A percentile compares a stretch with the other conserved stretches of the same genome.
phyloP scores from a whole-genome alignment of 2,329 filamentous ascomycete genomes.

The Cladorrhinum sp. region DNA sequence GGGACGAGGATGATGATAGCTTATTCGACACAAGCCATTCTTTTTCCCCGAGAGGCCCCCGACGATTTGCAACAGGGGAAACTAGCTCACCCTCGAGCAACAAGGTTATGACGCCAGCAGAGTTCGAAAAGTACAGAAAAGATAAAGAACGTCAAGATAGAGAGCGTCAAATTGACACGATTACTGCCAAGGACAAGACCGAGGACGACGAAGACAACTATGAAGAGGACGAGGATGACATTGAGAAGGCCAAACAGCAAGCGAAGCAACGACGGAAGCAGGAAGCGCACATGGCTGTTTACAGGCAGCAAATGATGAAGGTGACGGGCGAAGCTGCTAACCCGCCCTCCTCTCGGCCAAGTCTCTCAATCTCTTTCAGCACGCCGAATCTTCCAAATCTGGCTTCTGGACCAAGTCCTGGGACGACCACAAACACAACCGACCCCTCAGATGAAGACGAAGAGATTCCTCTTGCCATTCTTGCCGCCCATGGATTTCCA shows the following conservation, averaged over 20 bases:
- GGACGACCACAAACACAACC: conserved; percentile 37
- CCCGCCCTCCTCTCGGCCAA: conserved; percentile 48
- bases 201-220: conserved; percentile 63
- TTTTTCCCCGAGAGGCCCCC: conserved; percentile 37
- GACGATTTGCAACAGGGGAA: conserved; percentile 36
- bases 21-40: conserved; percentile 50
- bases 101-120: conserved; percentile 86
- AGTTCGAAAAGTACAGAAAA: conserved; percentile 78
- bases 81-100: conserved; percentile 46
- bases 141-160: conserved; percentile 60
- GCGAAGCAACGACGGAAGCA: conserved; percentile 80
- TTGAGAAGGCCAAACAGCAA: conserved; percentile 69
- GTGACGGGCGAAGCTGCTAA: conserved; percentile 71
- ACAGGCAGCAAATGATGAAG: conserved; percentile 96
- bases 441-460: conserved; percentile 76
- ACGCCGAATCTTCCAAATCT: conserved; percentile 55
- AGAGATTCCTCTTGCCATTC: conserved; percentile 79
- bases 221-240: conserved; percentile 74
- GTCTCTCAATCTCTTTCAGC: conserved; percentile 57
- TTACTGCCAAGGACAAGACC: conserved; percentile 39
- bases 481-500: conserved; percentile 87
- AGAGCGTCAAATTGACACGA: conserved; percentile 36
- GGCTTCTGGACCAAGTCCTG: conserved; percentile 30
- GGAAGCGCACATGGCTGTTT: conserved; percentile 84
- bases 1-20: conserved; percentile 52